A percentile compares a stretch with the other conserved stretches of the same genome.
Conservation (phyloP, 108 stramenopile species). For the Conticribra weissflogii region DNA sequence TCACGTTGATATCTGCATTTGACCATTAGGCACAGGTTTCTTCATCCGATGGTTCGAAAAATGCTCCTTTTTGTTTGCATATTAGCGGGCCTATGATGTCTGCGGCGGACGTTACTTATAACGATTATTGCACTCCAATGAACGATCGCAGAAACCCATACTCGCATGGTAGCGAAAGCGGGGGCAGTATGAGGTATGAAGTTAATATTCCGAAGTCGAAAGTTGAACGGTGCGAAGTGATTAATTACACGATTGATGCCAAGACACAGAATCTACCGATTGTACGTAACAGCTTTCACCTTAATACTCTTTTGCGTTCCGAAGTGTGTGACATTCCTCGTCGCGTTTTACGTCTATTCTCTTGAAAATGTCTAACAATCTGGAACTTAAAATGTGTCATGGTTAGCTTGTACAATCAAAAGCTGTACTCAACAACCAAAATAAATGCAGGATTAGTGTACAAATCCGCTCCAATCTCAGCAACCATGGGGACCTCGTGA, state of each 20-base stretch:
- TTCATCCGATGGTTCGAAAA: conserved; percentile 61
- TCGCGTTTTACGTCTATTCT: too few relatives aligned
- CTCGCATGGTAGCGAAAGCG: not conserved
- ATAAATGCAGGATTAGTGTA: conserved; percentile 56
- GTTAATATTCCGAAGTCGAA: conserved; percentile 65
- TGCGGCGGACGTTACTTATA: conserved; percentile 14
- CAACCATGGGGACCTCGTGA: conserved; percentile 63
- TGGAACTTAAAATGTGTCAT: too few relatives aligned
- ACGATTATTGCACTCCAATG: conserved; percentile 2
- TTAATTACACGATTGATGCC: conserved; percentile 47
- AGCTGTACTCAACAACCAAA: conserved; percentile 51
- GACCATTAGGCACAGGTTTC: conserved; percentile 54
- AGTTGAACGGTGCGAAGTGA: conserved; percentile 39
- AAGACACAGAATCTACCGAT: conserved; percentile 70
- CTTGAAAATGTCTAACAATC: too few relatives aligned
- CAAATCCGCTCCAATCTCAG: conserved; percentile 80
- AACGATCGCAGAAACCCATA: not conserved
- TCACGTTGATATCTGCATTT: not conserved
- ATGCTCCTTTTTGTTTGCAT: conserved; percentile 52
- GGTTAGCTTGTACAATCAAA: conserved; percentile 60
- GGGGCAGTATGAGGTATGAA: not conserved
- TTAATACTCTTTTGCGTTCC: too few relatives aligned
- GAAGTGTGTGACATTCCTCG: too few relatives aligned
- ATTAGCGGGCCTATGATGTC: conserved; percentile 5
- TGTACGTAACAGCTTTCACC: not conserved